Evolutionary conservation across 768 basidiomycete species (phyloP).

Genomic region (Chalciporus sphaerocephalus): DNA sequence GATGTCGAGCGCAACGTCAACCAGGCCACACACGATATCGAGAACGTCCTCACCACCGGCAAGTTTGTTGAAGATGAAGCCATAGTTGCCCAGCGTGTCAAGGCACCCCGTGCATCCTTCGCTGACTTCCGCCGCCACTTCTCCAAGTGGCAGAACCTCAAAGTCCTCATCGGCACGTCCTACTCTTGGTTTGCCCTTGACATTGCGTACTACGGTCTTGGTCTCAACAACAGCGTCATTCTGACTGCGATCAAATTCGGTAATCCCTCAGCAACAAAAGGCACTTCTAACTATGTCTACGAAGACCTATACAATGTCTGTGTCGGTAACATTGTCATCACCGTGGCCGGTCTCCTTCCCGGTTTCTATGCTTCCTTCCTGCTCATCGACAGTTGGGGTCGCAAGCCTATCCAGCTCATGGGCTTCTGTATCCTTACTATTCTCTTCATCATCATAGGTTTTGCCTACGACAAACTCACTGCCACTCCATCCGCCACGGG

Average conservation of each 20-base stretch:
- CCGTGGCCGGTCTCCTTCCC: slow-evolving; percentile 76
- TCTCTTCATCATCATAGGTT: slow-evolving; percentile 70
- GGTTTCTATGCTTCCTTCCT: slow-evolving; percentile 60
- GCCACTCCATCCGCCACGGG: slow-evolving; percentile 39
- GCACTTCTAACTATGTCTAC: slow-evolving; percentile 43
- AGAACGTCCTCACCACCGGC: slow-evolving; percentile 55
- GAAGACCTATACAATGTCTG: slow-evolving; percentile 58
- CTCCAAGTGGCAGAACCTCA: slow-evolving; percentile 69
- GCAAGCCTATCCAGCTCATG: slow-evolving; percentile 78
- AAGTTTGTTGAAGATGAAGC: slow-evolving; percentile 49
- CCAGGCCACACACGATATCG: slow-evolving; percentile 71
- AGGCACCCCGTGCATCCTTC: slow-evolving; percentile 64
- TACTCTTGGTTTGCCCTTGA: slow-evolving; percentile 91
- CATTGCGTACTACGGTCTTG: slow-evolving; percentile 86
- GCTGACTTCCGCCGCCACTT: slow-evolving; percentile 70
- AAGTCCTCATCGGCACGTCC: slow-evolving; percentile 70
- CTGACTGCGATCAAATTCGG: slow-evolving; percentile 69
- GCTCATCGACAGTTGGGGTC: slow-evolving; percentile 73
- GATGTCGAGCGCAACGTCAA: slow-evolving; percentile 81
- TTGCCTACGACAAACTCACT: slow-evolving; percentile 57
- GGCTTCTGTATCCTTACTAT: slow-evolving; percentile 66
- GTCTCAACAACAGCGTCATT: slow-evolving; percentile 78
- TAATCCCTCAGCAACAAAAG: slow-evolving; percentile 25
- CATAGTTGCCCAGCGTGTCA: slow-evolving; percentile 48
- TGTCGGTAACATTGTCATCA: slow-evolving; percentile 73